Percentiles rank a stretch among this genome's conserved stretches.
Evolutionary conservation across 163 green algal species (phyloP).

Genomic region (Prototheca stagnorum): DNA sequence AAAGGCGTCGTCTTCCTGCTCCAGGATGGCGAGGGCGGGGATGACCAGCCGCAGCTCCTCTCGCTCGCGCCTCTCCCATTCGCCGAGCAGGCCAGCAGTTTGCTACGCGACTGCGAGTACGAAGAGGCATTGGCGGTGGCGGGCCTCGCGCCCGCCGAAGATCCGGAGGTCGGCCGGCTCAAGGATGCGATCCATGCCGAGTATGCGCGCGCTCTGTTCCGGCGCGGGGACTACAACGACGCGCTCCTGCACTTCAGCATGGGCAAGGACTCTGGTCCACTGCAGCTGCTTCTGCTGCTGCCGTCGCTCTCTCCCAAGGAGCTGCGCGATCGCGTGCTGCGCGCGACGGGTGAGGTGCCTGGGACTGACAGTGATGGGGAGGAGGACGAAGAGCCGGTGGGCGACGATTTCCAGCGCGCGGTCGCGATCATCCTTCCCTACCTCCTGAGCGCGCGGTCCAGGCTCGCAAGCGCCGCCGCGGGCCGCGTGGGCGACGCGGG

Average conservation of each 20-base stretch:
- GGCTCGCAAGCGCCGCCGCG: slow-evolving; percentile 16
- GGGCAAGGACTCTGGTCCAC: slow-evolving; percentile 22
- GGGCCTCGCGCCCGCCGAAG: slow-evolving; percentile 14
- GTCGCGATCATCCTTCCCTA: slow-evolving; percentile 48
- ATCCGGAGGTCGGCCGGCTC: background rate
- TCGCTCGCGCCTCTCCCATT: too few relatives aligned
- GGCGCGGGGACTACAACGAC: slow-evolving; percentile 41
- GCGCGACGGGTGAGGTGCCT: background rate
- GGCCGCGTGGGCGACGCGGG: too few relatives aligned
- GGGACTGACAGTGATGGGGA: background rate
- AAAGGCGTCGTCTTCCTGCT: background rate
- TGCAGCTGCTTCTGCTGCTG: slow-evolving; percentile 51
- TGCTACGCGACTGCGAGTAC: slow-evolving; percentile 37
- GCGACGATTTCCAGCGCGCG: slow-evolving; percentile 14
- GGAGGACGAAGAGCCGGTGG: slow-evolving; percentile 13
- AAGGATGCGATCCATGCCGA: slow-evolving; percentile 25
- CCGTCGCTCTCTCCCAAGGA: slow-evolving; percentile 35
- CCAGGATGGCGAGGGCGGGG: slow-evolving; percentile 20
- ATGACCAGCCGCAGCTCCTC: background rate
- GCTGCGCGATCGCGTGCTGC: slow-evolving; percentile 5
- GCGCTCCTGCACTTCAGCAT: slow-evolving; percentile 59
- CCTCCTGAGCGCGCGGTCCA: slow-evolving; percentile 50
- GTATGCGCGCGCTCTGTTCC: slow-evolving; percentile 43
- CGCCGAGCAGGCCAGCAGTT: slow-evolving; percentile 27
- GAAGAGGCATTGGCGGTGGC: slow-evolving; percentile 33